Evolutionary conservation across 2,329 filamentous ascomycete species (phyloP), one percentile per base, ranked within the genome.

Genomic region (Fusarium pseudoanthophilum): DNA sequence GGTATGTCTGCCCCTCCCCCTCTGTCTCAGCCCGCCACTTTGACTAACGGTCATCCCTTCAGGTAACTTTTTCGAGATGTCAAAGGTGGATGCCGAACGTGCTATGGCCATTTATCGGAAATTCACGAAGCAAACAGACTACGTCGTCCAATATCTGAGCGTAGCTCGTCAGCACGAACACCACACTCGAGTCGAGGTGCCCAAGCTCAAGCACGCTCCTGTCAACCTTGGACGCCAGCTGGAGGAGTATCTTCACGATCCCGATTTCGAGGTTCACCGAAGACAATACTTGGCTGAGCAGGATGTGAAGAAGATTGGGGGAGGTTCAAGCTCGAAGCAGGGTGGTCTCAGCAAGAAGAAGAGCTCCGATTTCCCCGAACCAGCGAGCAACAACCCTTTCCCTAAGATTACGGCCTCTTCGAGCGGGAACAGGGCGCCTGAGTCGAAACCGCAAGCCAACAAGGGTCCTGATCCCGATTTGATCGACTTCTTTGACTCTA

Each of bases 11-110:
- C 59, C 59, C 45, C 65, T 58, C 53, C 64, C 60, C 58, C 55
- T 46, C 49, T 66, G 70, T 69, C 67, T 70, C 63, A 64, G 42
- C 39, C 45, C 32, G 49, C 48, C 40, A 28, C 26, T 24, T 53
- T 63, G 34, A 72, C 68, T 67, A 61, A 75, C 60, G 40, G 28
- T 24, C 56, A 59, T 52, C 79, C 72, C 48, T 30, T 37, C 72
- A 97, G 95, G 96, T 77, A 94, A 97, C 82, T 99, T 98, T 83
- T 99, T 99, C 78, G 96, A 99, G 84, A 95, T 99, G 92, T 98
- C 96, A 57, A 94, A 93, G 79, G 88, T 93, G 32, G 96, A 99
- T 82, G 97, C 96, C 67, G 94, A 98, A 81, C 90, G 95, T 72
- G 95, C 96, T 64, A 90, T 99, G 84, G 89, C 91, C 69, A 95